These are phyloP conservation scores for Acanthamoeba polyphaga DNA, from an alignment of 208 protist genomes.

Conservation along the genomic window DNA sequence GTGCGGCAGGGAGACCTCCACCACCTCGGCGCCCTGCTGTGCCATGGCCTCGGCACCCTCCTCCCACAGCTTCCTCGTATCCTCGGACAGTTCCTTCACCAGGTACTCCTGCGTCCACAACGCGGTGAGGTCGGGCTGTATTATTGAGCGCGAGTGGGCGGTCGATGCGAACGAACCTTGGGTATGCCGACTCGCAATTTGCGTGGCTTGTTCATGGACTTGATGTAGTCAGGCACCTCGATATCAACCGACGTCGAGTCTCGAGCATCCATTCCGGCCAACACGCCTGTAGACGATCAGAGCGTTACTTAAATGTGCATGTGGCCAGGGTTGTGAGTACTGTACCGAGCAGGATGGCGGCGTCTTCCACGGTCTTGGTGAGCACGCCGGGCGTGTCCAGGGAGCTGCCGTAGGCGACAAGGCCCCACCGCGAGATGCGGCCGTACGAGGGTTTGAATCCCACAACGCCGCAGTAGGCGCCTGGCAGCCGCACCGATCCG, in stretches of 20 bases:
- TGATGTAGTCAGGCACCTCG: not conserved
- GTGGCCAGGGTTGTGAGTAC: not conserved
- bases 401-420: conserved; percentile 84
- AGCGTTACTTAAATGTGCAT: not conserved
- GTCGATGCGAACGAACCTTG: not conserved
- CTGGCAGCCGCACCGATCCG: conserved; percentile 86
- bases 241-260: conserved; percentile 80
- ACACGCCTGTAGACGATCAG: conserved; percentile 6
- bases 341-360: conserved; percentile 74
- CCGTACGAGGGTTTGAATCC: conserved; percentile 88
- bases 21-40: conserved; percentile 78
- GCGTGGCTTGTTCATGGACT: conserved; percentile 8
- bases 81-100: conserved; percentile 75
- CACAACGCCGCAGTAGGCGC: conserved; percentile 86
- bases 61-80: conserved; percentile 79
- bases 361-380: conserved; percentile 75
- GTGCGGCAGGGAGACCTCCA: conserved; percentile 80
- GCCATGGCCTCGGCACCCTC: conserved; percentile 63
- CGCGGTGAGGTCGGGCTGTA: not conserved
- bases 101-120: conserved; percentile 78
- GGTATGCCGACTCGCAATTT: conserved; percentile 83
- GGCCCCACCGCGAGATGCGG: conserved; percentile 81
- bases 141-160: not conserved
- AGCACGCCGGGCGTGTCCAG: conserved; percentile 87
- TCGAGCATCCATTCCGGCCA: conserved; percentile 60